A percentile compares a stretch with the other conserved stretches of the same genome.
phyloP scores from a whole-genome alignment of 179 eudicot species.

The Pouteria campechiana region DNA sequence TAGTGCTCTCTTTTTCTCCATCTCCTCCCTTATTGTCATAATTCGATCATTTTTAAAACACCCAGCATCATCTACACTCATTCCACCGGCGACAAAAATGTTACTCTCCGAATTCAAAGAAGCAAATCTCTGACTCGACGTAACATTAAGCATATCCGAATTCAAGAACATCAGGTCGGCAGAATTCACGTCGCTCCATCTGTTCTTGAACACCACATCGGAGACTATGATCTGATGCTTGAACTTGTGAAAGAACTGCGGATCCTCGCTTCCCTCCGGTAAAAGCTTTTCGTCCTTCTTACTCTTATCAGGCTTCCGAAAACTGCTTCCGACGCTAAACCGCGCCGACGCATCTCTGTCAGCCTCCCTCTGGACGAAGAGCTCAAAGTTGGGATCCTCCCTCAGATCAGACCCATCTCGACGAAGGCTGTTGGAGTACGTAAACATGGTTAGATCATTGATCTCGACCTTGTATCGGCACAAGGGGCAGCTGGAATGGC shows the following conservation, averaged over 20 bases:
- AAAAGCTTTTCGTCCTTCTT: constrained; percentile 10
- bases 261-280: too few species aligned
- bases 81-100: neutral
- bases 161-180: constrained; percentile 48
- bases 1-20: constrained; percentile 12
- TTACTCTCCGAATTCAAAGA: constrained; percentile 1
- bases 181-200: constrained; percentile 54
- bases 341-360: constrained; percentile 5
- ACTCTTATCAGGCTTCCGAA: neutral
- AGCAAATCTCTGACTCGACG: constrained; percentile 22
- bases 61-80: neutral
- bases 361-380: constrained; percentile 15
- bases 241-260: constrained; percentile 35
- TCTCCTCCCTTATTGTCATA: constrained; percentile 16
- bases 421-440: constrained; percentile 6
- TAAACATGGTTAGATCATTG: neutral
- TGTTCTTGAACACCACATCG: constrained; percentile 33
- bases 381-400: constrained; percentile 9
- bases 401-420: neutral
- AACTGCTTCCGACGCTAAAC: constrained; percentile 1
- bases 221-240: constrained; percentile 49
- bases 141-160: constrained; percentile 35
- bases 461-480: constrained; percentile 12
- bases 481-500: constrained; percentile 24
- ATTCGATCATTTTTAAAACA: too few species aligned